phyloP scores from a whole-genome alignment of 192 early-diverging fungal species.

The Backusella parvicylindrica region DNA sequence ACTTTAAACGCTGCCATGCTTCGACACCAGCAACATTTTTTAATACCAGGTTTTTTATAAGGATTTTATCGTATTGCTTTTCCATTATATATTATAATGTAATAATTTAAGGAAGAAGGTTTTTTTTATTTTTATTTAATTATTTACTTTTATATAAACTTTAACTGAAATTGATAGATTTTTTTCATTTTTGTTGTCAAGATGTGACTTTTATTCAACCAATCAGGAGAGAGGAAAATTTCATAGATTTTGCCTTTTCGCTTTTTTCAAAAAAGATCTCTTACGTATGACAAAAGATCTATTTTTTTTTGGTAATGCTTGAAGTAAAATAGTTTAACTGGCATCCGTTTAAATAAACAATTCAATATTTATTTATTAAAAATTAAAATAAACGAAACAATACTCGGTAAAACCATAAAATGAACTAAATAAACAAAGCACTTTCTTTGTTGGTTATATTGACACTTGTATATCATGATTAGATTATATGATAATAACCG shows the following conservation, averaged over 20 bases:
- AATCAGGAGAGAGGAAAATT: background rate
- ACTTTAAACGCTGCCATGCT: slow-evolving; percentile 87
- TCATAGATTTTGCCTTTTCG: background rate
- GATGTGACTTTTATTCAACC: background rate
- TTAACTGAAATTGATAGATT: background rate
- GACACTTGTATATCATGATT: background rate
- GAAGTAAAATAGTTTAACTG: background rate
- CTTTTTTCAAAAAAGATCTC: background rate
- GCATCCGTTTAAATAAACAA: too few species aligned
- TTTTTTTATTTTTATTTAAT: background rate
- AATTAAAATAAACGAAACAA: too few species aligned
- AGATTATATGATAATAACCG: background rate
- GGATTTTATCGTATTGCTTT: slow-evolving; percentile 55
- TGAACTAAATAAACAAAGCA: too few species aligned
- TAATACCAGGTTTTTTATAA: slow-evolving; percentile 75
- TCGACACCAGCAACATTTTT: slow-evolving; percentile 87
- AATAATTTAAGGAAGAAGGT: background rate
- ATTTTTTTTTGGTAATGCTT: background rate
- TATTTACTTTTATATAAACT: slow-evolving; percentile 4
- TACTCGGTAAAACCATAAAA: too few species aligned
- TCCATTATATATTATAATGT: background rate
- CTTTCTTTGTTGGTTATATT: too few species aligned
- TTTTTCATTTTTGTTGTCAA: background rate
- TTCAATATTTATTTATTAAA: background rate
- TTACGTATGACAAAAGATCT: background rate